Base-by-base conservation (phyloP, 2,329 filamentous ascomycete genomes). In the Arachnopeziza araneosa region DNA sequence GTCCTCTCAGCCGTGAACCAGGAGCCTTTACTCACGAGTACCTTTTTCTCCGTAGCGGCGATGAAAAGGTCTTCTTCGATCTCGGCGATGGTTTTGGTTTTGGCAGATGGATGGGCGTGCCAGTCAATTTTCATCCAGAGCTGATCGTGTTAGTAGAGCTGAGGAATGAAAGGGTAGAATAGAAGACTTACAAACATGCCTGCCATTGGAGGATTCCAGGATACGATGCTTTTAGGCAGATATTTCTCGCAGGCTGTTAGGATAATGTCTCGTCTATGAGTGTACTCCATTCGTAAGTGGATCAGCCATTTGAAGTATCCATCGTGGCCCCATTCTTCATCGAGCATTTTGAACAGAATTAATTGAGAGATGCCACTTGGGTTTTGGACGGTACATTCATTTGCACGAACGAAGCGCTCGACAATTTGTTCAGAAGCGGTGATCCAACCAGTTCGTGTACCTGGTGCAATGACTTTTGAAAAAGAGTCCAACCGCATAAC, bases 401-500 rank as follows among this genome's bases (percentile, higher is more conserved):
- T 87, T 75, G 96, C 91, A 52, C 89, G 87, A 63, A 87, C 80
- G 75, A 91, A 96, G 49, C 89, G 83, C 74, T 96, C 90, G 60
- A 96, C 78, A 60, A 99, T 81, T 76, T 97, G 89, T 69, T 88
- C 88, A 1, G 90, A 90, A 0, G 87, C 93, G 0, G 93, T 96
- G 60, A 97, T 83, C 93, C 95, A 99, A 50, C 93, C 93, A 50
- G 89, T 76, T 52, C 93, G 85, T 17, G 88, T 86, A 9, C 93
- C 93, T 0, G 93, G 93, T 0, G 91, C 83, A 32, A 96, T 80
- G 1, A 96, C 90, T 77, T 97, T 97, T 69, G 90, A 96, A 76
- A 97, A 96, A 0, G 91, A 96, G 73, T 97, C 93, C 75, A 97
- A 83, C 44, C 93, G 89, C 77, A 96, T 80, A 44, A 97, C 93